phyloP scores from a whole-genome alignment of 805 yeast genomes.

The Suhomyces pyralidae region DNA sequence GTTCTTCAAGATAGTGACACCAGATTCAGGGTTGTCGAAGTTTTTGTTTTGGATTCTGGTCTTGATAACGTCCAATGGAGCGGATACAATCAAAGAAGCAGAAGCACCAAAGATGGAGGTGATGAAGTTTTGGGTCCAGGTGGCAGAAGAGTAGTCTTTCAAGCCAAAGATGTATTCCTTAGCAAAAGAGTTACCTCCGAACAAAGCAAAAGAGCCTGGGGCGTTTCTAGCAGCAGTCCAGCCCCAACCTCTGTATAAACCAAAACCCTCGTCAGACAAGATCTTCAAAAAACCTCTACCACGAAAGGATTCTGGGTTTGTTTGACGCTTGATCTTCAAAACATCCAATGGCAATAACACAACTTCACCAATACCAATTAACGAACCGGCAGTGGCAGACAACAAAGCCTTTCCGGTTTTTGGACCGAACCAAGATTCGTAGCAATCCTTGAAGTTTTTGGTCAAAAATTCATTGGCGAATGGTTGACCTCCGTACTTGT shows the following conservation, averaged over 20 bases:
- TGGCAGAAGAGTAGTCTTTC: constrained; percentile 82
- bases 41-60: constrained; percentile 96
- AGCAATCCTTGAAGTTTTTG: constrained; percentile 64
- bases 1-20: constrained; percentile 87
- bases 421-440: constrained; percentile 77
- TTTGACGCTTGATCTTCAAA: constrained; percentile 96
- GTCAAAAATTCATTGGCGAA: constrained; percentile 91
- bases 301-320: constrained; percentile 98
- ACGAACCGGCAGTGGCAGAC: constrained; percentile 96
- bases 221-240: constrained; percentile 99
- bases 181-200: constrained; percentile 98
- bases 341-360: constrained; percentile 94
- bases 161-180: constrained; percentile 91
- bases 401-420: constrained; percentile 96
- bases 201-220: constrained; percentile 96
- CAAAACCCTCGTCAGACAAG: constrained; percentile 85
- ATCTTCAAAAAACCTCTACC: constrained; percentile 95
- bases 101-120: constrained; percentile 96
- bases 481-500: constrained; percentile 99
- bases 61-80: constrained; percentile 97
- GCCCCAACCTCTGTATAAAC: constrained; percentile 97
- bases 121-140: constrained; percentile 92
- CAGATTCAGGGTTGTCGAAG: constrained; percentile 94
- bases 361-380: constrained; percentile 97
- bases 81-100: constrained; percentile 92